Base-by-base conservation (phyloP, 495 filamentous ascomycete species). In the Terfezia boudieri region DNA sequence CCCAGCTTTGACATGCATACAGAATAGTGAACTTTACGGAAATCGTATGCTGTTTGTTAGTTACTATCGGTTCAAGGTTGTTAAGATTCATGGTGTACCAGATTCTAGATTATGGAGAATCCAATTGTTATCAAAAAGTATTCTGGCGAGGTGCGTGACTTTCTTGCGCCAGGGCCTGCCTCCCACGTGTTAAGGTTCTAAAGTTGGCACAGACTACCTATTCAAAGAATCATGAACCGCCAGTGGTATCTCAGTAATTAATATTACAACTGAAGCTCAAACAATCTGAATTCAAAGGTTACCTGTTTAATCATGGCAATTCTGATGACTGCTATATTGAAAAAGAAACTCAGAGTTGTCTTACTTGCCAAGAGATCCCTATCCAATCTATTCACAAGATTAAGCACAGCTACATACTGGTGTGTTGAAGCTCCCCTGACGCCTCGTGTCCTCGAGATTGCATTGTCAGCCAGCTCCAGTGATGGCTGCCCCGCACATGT, bases 71-170 rank as follows among this genome's bases (percentile, higher is more conserved):
- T 41, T 41, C 8, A 22, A 37, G 49, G 17, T 17, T 55, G 36
- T 11, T 43, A 22, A 46, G 26, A 16, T 10, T 26, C 26, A 35
- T 17, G 51, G 37, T 84, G 80, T 75, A 90, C 85, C 72, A 74
- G 95, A 98, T 52, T 81, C 71, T 59, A 78, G 75, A 32, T 77
- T 83, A 62, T 84, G 79, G 53, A 96, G 76, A 59, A 98, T 87
- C 77, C 84, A 89, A 77, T 98, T 98, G 81, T 98, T 96, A 32
- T 32, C 26, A 32, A 32, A n/a, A 32, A 32, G 26, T 32, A 32
- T 32, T 32, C 26, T 14, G 41, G 41, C 1, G 8, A 46, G 41
- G 41, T 32, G 26, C 26, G 38, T 20, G 41, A 46, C 41, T 20
- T 46, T 9, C 17, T 46, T 20, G 12, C n/a, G n/a, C n/a, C n/a